Base-by-base conservation (phyloP, 2,329 filamentous ascomycete species). In the Xylariaceae sp. region DNA sequence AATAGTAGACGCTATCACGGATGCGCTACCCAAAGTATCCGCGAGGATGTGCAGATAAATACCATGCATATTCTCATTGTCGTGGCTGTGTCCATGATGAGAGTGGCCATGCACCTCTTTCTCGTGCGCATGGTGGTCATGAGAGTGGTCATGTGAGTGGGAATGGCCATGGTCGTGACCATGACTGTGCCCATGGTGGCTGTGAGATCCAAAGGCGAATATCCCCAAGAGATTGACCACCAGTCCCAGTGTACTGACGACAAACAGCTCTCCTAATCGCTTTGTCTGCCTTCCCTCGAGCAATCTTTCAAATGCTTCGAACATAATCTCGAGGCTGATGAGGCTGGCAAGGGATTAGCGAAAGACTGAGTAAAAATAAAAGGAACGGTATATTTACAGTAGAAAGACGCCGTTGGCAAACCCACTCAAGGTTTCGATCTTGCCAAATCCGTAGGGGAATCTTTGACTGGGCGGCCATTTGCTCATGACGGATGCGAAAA, bases 61-160 rank as follows among this genome's bases (percentile, higher is more conserved):
- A 11, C 94, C 94, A 60, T 94, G 73, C 91, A 99, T 96, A 65
- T 99, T 99, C 62, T 99, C 94, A 67, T 96, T 96, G 54, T 90
- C 87, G 62, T 91, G 87, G n/a, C 73, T 71, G 58, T 83, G 77
- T 17, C 62, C 62, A 53, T 68, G 66, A 14, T 67, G 63, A 14
- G 58, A 55, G 41, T 68, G 62, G 14, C 60, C 54, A 31, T 80
- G 74, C 7, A 27, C 22, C 22, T 27, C 22, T 27, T 27, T 27
- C 4, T 27, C 22, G 7, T 27, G 22, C 4, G 22, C 7, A 27
- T 27, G 22, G 22, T 27, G 22, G 22, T 27, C 22, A 39, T 66
- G 61, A 39, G 54, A 54, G 49, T 67, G 66, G 55, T 46, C 71
- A 68, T 45, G 63, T 58, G 44, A 73, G 67, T 71, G 68, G 10